Evolutionary conservation across 2,329 filamentous ascomycete genomes (phyloP).

Genomic region (Helotiales sp.): DNA sequence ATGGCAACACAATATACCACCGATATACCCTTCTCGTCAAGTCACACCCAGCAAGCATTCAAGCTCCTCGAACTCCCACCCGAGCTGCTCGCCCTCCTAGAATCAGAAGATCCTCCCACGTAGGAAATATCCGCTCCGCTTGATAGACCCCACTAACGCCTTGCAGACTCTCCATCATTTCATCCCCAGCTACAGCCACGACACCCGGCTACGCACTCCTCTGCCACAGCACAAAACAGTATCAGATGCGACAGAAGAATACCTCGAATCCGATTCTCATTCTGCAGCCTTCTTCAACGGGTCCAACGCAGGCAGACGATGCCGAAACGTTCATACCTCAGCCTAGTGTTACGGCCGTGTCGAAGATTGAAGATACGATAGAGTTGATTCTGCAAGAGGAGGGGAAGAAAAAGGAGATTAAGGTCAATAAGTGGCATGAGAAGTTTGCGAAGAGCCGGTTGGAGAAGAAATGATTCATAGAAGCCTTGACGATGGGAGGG

Average conservation of each 20-base stretch:
- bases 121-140: constrained; percentile 43
- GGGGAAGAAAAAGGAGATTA: constrained; percentile 38
- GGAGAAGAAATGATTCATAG: constrained; percentile 31
- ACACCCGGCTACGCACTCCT: constrained; percentile 57
- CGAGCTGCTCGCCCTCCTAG: constrained; percentile 60
- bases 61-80: constrained; percentile 67
- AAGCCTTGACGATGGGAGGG: no score
- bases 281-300: constrained; percentile 47
- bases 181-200: constrained; percentile 44
- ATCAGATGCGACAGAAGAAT: constrained; percentile 68
- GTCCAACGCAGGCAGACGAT: constrained; percentile 32
- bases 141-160: not conserved
- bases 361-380: constrained; percentile 65
- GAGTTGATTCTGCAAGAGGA: constrained; percentile 56
- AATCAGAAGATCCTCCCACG: constrained; percentile 58
- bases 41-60: constrained; percentile 56
- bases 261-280: constrained; percentile 70
- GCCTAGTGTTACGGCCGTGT: constrained; percentile 53
- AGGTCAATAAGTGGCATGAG: constrained; percentile 62
- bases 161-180: constrained; percentile 39
- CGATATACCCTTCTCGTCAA: constrained; percentile 58
- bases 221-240: constrained; percentile 56
- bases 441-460: constrained; percentile 51
- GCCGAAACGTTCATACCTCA: constrained; percentile 39
- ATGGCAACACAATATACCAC: constrained; percentile 42